These are phyloP conservation scores for Gaertneriomyces semiglobifer DNA, from an alignment of 192 early-diverging fungal species.

Conservation along the genomic window DNA sequence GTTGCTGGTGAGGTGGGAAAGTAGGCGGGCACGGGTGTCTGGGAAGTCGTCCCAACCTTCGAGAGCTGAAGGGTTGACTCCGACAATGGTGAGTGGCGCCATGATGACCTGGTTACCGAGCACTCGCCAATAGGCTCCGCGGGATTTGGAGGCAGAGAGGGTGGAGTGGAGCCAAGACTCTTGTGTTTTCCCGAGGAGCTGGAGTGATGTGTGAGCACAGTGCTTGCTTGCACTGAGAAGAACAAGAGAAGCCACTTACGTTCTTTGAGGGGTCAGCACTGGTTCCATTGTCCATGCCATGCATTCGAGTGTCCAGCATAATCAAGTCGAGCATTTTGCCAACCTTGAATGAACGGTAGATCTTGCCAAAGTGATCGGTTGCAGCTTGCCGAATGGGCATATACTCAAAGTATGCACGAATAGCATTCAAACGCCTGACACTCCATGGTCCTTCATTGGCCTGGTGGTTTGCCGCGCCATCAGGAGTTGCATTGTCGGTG, in stretches of 20 bases:
- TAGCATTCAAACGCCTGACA: constrained; percentile 26
- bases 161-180: constrained; percentile 34
- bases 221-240: too few relatives aligned
- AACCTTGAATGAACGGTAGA: constrained; percentile 41
- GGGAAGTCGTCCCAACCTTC: constrained; percentile 46
- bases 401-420: constrained; percentile 47
- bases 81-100: constrained; percentile 22
- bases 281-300: constrained; percentile 22
- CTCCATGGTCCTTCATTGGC: constrained; percentile 13
- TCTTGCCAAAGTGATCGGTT: constrained; percentile 15
- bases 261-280: too few relatives aligned
- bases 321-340: constrained; percentile 43
- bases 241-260: too few relatives aligned
- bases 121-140: constrained; percentile 37
- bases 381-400: constrained; percentile 35
- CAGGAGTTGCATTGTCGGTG: constrained; percentile 32
- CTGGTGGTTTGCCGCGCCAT: constrained; percentile 12
- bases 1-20: constrained; percentile 22
- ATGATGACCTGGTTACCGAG: constrained; percentile 46
- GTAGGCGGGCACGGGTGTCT: constrained; percentile 23
- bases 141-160: constrained; percentile 20
- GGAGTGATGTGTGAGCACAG: too few relatives aligned
- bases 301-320: constrained; percentile 46
- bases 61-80: not conserved
- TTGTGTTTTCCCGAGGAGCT: constrained; percentile 34